Evolutionary conservation across 2,329 filamentous ascomycete species (phyloP).

Genomic region (Leptoxyphium fumago): DNA sequence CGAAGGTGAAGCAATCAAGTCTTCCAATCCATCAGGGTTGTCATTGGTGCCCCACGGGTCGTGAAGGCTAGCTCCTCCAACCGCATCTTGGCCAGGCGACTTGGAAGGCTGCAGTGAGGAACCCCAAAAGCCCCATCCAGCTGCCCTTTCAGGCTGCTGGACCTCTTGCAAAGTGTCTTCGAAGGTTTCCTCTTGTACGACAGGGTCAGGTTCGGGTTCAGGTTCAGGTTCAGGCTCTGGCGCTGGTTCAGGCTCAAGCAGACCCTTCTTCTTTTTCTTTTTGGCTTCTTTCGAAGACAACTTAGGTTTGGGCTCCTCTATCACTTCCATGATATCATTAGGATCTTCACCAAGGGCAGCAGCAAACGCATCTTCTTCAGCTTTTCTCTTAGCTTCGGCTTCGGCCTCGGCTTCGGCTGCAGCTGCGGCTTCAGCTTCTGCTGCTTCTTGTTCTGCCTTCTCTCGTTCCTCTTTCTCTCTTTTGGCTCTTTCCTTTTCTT

Average conservation of each 20-base stretch:
- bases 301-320: constrained; percentile 14
- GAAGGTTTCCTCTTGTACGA: constrained; percentile 3
- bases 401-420: constrained; percentile 7
- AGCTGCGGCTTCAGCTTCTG: constrained; percentile 19
- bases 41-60: constrained; percentile 21
- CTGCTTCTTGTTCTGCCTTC: constrained; percentile 23
- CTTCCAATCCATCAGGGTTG: too few species aligned
- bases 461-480: constrained; percentile 27
- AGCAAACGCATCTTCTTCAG: constrained; percentile 22
- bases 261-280: constrained; percentile 7
- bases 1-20: constrained; percentile 21
- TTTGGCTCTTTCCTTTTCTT: constrained; percentile 28
- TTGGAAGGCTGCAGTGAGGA: constrained; percentile 29
- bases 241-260: constrained; percentile 10
- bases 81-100: constrained; percentile 13
- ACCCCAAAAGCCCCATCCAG: constrained; percentile 30
- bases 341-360: constrained; percentile 21
- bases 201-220: constrained; percentile 5
- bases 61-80: constrained; percentile 28
- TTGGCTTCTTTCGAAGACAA: constrained; percentile 15
- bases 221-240: constrained; percentile 6
- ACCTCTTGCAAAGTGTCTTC: constrained; percentile 3
- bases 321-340: constrained; percentile 18
- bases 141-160: constrained; percentile 14
- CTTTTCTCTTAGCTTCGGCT: constrained; percentile 18